A percentile compares a stretch with the other conserved stretches of the same genome.
These are phyloP conservation scores for Collybia sordida DNA, from an alignment of 768 basidiomycete genomes.

Conservation along the genomic window DNA sequence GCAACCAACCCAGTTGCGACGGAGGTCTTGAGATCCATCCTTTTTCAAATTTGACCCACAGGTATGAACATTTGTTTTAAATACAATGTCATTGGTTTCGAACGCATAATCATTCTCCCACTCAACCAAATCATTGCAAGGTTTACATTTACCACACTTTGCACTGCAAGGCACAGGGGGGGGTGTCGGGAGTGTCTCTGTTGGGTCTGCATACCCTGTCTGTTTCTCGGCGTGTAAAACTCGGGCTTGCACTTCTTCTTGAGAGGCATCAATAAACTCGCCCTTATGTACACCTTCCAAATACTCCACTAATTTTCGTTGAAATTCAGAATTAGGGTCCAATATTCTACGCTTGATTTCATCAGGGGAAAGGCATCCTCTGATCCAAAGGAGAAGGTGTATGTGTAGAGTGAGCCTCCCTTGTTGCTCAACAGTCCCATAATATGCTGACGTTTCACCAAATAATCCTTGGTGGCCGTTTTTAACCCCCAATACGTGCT, in stretches of 20 bases:
- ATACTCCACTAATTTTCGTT: constrained; percentile 4
- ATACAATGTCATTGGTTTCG: constrained; percentile 27
- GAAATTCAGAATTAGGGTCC: constrained; percentile 6
- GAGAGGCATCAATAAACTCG: constrained; percentile 1
- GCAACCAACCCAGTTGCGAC: too few species aligned
- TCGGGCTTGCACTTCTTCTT: not conserved
- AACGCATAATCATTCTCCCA: constrained; percentile 16
- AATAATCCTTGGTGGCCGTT: constrained; percentile 16
- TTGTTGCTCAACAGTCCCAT: constrained; percentile 34
- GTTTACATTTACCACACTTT: constrained; percentile 8
- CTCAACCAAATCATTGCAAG: constrained; percentile 12
- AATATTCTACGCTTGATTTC: constrained; percentile 16
- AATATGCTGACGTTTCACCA: constrained; percentile 27
- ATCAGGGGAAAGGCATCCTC: constrained; percentile 25
- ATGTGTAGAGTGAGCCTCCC: constrained; percentile 35
- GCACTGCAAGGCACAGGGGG: constrained; percentile 15
- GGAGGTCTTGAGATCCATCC: constrained; percentile 11
- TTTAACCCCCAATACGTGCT: constrained; percentile 21
- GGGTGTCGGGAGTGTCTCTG: constrained; percentile 18
- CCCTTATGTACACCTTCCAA: constrained; percentile 5
- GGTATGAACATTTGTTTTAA: constrained; percentile 27
- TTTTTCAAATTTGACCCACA: constrained; percentile 14
- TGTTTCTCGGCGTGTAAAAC: constrained; percentile 19
- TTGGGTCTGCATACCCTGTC: constrained; percentile 17
- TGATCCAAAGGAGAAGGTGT: constrained; percentile 36